Evolutionary conservation across 352 stramenopile genomes (phyloP).

Genomic region (Lagenidium giganteum): DNA sequence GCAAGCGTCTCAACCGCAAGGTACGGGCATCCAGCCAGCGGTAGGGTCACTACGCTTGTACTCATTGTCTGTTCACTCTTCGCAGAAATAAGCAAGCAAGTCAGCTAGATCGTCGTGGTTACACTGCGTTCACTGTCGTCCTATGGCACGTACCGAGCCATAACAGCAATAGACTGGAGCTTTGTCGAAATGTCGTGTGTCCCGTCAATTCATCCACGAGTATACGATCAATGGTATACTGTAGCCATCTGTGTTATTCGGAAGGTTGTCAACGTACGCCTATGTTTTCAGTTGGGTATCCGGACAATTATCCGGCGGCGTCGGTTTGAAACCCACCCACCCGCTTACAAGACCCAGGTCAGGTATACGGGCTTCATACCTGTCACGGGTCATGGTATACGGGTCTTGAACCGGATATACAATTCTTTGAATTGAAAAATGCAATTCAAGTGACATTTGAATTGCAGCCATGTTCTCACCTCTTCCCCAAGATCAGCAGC

Average conservation of each 20-base stretch:
- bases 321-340: not conserved
- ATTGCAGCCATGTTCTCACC: conserved; percentile 9
- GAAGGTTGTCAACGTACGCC: conserved; percentile 19
- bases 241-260: conserved; percentile 1
- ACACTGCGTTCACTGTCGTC: too few species aligned
- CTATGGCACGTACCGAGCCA: too few species aligned
- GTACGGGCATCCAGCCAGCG: conserved; percentile 9
- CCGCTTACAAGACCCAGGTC: conserved; percentile 7
- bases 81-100: conserved; percentile 25
- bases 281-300: conserved; percentile 20
- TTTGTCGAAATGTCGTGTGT: not conserved
- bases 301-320: conserved; percentile 12
- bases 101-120: too few species aligned
- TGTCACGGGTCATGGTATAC: conserved; percentile 12
- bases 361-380: conserved; percentile 18
- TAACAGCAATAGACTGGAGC: too few species aligned
- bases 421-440: conserved; percentile 22
- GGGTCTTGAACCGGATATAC: conserved; percentile 11
- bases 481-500: conserved; percentile 2
- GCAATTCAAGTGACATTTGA: conserved; percentile 23
- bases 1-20: conserved; percentile 70
- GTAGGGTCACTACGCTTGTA: not conserved
- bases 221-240: conserved; percentile 1
- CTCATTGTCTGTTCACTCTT: too few species aligned
- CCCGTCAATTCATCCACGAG: not conserved